Conservation (phyloP, 2,329 filamentous ascomycete genomes). For the Remersonia thermophila region DNA sequence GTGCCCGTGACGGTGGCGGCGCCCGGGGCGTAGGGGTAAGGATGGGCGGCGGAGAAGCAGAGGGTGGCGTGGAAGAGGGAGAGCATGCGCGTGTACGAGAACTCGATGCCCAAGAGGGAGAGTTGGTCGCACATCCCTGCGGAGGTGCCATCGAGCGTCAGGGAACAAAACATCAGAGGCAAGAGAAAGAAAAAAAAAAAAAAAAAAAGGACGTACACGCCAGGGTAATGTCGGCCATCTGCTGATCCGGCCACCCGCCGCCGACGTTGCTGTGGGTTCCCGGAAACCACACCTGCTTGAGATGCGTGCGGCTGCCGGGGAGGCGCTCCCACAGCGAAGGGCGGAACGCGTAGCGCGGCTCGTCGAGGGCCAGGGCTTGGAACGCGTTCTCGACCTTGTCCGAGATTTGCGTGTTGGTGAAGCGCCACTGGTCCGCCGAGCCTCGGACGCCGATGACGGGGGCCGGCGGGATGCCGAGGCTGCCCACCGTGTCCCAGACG, state of each 20-base stretch:
- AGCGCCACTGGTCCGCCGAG: slow-evolving; percentile 25
- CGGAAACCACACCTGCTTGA: slow-evolving; percentile 41
- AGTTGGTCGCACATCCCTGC: slow-evolving; percentile 26
- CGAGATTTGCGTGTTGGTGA: slow-evolving; percentile 32
- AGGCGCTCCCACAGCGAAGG: slow-evolving; percentile 31
- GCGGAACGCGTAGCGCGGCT: slow-evolving; percentile 29
- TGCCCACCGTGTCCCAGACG: slow-evolving; percentile 39
- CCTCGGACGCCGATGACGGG: slow-evolving; percentile 27
- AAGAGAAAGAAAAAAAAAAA: no score
- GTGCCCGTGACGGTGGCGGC: no score
- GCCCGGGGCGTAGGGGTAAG: slow-evolving; percentile 19
- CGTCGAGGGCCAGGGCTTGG: slow-evolving; percentile 38
- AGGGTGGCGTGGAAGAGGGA: slow-evolving; percentile 19
- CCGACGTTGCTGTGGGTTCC: slow-evolving; percentile 52
- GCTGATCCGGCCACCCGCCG: slow-evolving; percentile 39
- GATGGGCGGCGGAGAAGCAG: slow-evolving; percentile 22
- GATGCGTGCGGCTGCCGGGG: slow-evolving; percentile 19
- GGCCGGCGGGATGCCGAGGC: slow-evolving; percentile 30
- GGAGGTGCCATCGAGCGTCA: background rate
- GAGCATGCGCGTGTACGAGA: slow-evolving; percentile 18
- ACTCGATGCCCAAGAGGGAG: slow-evolving; percentile 21
- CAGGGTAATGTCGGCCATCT: slow-evolving; percentile 22
- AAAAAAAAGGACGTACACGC: slow-evolving; percentile 22
- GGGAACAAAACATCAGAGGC: background rate
- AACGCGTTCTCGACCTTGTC: slow-evolving; percentile 34